Percentiles rank a stretch among this genome's conserved stretches.
Evolutionary conservation across 179 eudicot species (phyloP).

Genomic region (Sideroxylon spinosum): DNA sequence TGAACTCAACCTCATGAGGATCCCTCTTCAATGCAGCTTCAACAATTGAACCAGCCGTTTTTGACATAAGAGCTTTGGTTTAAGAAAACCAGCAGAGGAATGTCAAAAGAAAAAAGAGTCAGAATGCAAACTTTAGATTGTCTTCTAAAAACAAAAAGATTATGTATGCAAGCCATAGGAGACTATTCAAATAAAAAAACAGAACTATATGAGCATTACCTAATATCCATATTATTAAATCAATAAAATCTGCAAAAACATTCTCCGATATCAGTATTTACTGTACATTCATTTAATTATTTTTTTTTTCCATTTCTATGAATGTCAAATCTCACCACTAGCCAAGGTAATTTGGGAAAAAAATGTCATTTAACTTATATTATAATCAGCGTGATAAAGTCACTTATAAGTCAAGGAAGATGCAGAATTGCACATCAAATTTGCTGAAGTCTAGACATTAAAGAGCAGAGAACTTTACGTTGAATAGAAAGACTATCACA

Average conservation of each 20-base stretch:
- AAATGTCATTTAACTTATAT: not conserved
- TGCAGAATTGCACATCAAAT: not conserved
- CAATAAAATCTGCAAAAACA: not conserved
- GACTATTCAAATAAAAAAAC: not conserved
- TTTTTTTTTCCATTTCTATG: not conserved
- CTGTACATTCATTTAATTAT: not conserved
- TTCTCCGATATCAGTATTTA: not conserved
- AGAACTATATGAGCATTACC: not conserved
- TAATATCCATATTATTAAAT: not conserved
- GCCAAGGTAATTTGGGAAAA: too few relatives aligned
- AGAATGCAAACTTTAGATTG: not conserved
- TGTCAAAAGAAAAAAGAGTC: conserved; percentile 12
- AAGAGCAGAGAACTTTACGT: not conserved
- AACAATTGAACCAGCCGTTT: conserved; percentile 95
- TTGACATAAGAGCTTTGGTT: conserved; percentile 85
- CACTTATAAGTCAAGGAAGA: not conserved
- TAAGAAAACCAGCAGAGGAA: conserved; percentile 22
- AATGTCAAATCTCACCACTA: not conserved
- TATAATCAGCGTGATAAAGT: not conserved
- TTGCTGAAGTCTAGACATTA: not conserved
- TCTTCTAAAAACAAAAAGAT: not conserved
- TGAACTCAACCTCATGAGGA: conserved; percentile 93
- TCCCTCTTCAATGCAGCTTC: conserved; percentile 93
- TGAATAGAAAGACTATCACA: not conserved
- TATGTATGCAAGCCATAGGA: not conserved